These are phyloP conservation scores for Phascolomyces articulosus DNA, from an alignment of 371 early-diverging fungal species.

Conservation along the genomic window DNA sequence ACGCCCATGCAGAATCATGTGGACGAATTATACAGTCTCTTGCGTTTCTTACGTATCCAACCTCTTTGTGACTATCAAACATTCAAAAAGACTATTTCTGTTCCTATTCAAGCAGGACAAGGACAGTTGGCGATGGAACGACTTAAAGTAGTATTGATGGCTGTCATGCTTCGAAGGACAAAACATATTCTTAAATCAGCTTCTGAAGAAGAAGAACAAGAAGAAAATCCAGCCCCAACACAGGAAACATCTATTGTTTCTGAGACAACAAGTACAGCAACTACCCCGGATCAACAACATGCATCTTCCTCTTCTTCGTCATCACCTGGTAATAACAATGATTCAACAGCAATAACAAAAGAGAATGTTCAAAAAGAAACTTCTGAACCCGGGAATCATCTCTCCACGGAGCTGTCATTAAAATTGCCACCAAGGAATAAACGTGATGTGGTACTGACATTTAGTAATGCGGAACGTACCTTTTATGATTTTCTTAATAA, in stretches of 20 bases:
- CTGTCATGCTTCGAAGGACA: constrained; percentile 76
- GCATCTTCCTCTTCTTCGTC: constrained; percentile 4
- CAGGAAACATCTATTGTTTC: no score
- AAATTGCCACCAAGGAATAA: constrained; percentile 64
- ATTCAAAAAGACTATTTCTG: constrained; percentile 62
- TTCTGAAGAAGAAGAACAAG: not conserved
- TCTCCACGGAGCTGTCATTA: constrained; percentile 47
- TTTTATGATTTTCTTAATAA: constrained; percentile 64
- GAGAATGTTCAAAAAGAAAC: not conserved
- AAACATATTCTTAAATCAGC: constrained; percentile 45
- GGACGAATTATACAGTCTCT: constrained; percentile 82
- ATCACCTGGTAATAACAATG: constrained; percentile 1
- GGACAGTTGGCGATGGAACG: constrained; percentile 46
- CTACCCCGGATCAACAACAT: not conserved
- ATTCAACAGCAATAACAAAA: no score
- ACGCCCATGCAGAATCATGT: constrained; percentile 84
- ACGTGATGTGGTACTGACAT: constrained; percentile 48
- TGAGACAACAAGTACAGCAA: not conserved
- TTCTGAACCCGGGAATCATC: not conserved
- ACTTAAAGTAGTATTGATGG: constrained; percentile 65
- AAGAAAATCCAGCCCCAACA: not conserved
- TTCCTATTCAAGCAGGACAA: constrained; percentile 47
- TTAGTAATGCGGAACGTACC: constrained; percentile 58
- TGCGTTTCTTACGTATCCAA: constrained; percentile 77
- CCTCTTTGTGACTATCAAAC: constrained; percentile 58